Base-by-base conservation (phyloP, 257 asterid genomes). In the Striga asiatica region DNA sequence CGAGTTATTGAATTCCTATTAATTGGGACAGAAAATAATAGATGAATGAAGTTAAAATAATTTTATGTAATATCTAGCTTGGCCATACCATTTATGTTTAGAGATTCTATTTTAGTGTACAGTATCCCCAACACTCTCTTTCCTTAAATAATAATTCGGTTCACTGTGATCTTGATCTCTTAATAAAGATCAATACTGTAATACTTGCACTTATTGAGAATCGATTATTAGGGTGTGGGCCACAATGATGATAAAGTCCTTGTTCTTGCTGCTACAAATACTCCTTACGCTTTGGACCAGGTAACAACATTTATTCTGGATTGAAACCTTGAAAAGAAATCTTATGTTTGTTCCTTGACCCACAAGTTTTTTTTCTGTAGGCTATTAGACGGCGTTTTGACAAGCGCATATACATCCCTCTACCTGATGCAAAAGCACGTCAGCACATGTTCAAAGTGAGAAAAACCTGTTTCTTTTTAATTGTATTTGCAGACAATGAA, bases 181-280 rank as follows among this genome's bases (percentile, higher is more conserved):
- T 3, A 3, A 32, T 16, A 50, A 50, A 48, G 50, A 8, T 4
- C 14, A 43, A 16, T 11, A 50, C 18, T 48, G 27, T 22, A 21
- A 8, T 29, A 10, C 23, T 52, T 24, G 18, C 54, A 3, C 38
- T 66, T 8, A 51, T 28, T 24, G 18, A 52, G 29, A 58, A 28
- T 50, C 18, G 1, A 55, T 20, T 58, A 38, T 54, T 70, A 86
- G 94, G 96, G 96, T 22, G 96, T 88, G 31, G 94, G 94, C 18
- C 81, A 81, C 82, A 84, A 78, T 67, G 96, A 88, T 47, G 96
- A 88, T 56, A 88, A 88, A 76, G 96, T 88, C 50, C 96, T 88
- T 61, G 89, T 88, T 45, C 82, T 88, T 69, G 96, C 96, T 20
- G 96, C 96, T 1, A 88, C 96, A 8, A 88, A 84, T 69, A 88